Percentiles rank a stretch among this genome's conserved stretches.
Evolutionary conservation across 2,329 filamentous ascomycete species (phyloP).

Genomic region (Paraphaeosphaeria sporulosa): DNA sequence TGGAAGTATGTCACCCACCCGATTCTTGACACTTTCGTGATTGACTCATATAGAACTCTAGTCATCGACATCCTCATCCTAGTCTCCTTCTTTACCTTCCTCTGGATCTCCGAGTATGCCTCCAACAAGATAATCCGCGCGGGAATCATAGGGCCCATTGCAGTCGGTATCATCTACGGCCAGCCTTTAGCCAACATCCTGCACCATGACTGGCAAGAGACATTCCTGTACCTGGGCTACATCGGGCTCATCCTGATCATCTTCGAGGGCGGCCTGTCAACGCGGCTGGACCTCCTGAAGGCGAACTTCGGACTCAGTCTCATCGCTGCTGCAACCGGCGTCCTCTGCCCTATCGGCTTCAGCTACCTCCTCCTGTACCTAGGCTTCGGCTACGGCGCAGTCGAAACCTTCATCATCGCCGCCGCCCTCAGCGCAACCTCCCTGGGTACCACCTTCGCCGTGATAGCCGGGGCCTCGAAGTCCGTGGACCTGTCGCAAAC

Average conservation of each 20-base stretch:
- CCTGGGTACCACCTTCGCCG: constrained; percentile 45
- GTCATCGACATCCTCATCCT: constrained; percentile 18
- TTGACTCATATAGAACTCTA: constrained; percentile 7
- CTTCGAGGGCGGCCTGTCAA: constrained; percentile 59
- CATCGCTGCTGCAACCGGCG: constrained; percentile 53
- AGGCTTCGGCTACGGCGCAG: constrained; percentile 51
- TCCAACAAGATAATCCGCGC: constrained; percentile 17
- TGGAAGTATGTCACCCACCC: not conserved
- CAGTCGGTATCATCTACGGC: constrained; percentile 3
- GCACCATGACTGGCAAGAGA: constrained; percentile 22
- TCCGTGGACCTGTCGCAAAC: constrained; percentile 53
- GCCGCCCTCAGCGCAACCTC: constrained; percentile 36
- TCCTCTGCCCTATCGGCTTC: constrained; percentile 53
- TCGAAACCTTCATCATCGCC: constrained; percentile 40
- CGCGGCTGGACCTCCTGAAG: constrained; percentile 56
- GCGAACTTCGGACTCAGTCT: constrained; percentile 55
- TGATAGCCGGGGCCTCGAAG: constrained; percentile 42
- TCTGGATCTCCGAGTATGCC: constrained; percentile 22
- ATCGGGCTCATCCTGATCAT: constrained; percentile 56
- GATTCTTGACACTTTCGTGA: not conserved
- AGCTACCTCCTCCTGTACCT: constrained; percentile 50
- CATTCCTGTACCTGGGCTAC: constrained; percentile 6
- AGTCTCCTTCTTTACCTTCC: constrained; percentile 22
- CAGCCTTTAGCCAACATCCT: constrained; percentile 20
- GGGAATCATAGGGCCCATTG: not conserved